Evolutionary conservation across 2,329 filamentous ascomycete genomes (phyloP), one percentile per base, ranked within the genome.

Genomic region (Alternaria hordeiaustralica): DNA sequence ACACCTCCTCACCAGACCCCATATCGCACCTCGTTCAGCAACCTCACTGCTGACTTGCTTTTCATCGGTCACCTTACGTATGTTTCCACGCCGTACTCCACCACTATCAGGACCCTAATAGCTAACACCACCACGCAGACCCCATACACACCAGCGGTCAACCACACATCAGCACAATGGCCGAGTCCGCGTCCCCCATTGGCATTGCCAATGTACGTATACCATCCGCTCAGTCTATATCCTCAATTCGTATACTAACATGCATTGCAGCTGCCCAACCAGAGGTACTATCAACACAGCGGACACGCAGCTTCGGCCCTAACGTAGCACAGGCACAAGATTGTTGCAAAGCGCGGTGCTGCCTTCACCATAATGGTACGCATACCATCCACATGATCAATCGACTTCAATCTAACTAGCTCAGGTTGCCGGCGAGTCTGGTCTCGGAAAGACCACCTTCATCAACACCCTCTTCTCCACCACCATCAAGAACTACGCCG

Each of bases 401-500:
- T 18, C 5, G 7, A 36, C 25, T 18, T 66, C 11, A 55, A 30
- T 47, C 78, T 82, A 71, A 79, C 72, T 63, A 61, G 44, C 63
- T 51, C 77, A 97, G 94, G 94, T 98, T 84, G 96, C 96, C 85
- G 95, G 95, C 86, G 95, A 99, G 87, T 98, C 96, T 73, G 95
- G 95, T 80, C 86, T 98, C 75, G 96, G 96, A 87, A 99, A 99
- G 89, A 99, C 96, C 25, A 99, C 96, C 78, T 99, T 99, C 85
- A 98, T 99, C 90, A 99, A 99, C 90, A 99, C 96, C 64, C 90
- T 99, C 66, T 99, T 99, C 88, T 99, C 96, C 68, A 99, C 96
- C 72, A 99, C 96, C 77, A 99, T 99, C 89, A 99, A 99, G 89
- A 99, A 98, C 89, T 99, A 99, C 83, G 96, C 96, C 88, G 96